These are phyloP conservation scores for Populus euphratica DNA, from an alignment of 345 rosid genomes.

Conservation along the genomic window DNA sequence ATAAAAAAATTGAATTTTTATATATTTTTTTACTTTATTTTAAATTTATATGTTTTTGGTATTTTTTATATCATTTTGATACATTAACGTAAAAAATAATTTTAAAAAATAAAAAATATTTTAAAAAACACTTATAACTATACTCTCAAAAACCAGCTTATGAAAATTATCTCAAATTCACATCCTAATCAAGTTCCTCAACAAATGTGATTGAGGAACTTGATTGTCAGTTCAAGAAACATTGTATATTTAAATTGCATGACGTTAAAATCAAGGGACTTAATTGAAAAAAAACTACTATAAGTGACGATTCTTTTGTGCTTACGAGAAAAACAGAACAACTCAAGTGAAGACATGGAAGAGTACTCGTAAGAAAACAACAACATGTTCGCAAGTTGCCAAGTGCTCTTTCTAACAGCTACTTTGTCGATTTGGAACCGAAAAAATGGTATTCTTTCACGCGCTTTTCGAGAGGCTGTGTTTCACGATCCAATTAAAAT, in stretches of 20 bases:
- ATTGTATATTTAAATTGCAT: not conserved
- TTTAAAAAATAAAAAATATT: too few relatives aligned
- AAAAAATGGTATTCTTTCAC: too few relatives aligned
- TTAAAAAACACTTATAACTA: too few relatives aligned
- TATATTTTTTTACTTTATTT: too few relatives aligned
- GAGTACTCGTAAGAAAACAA: not conserved
- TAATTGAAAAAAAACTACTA: not conserved
- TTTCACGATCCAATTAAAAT: not conserved
- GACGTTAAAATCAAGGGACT: not conserved
- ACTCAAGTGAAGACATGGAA: not conserved
- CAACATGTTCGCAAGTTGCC: constrained; percentile 21
- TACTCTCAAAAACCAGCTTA: not conserved
- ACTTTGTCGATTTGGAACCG: not conserved
- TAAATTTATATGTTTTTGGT: too few relatives aligned
- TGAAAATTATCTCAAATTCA: not conserved
- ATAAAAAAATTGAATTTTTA: too few relatives aligned
- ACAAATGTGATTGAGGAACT: not conserved
- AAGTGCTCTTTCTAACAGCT: constrained; percentile 33
- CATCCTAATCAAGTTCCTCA: not conserved
- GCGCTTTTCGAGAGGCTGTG: not conserved
- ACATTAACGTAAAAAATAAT: accelerated
- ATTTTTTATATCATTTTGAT: too few relatives aligned
- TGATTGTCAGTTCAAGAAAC: not conserved
- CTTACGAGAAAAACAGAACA: not conserved
- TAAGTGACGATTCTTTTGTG: not conserved